Base-by-base conservation (phyloP, 1,284 basidiomycete species). In the Cutaneotrichosporon cutaneum region DNA sequence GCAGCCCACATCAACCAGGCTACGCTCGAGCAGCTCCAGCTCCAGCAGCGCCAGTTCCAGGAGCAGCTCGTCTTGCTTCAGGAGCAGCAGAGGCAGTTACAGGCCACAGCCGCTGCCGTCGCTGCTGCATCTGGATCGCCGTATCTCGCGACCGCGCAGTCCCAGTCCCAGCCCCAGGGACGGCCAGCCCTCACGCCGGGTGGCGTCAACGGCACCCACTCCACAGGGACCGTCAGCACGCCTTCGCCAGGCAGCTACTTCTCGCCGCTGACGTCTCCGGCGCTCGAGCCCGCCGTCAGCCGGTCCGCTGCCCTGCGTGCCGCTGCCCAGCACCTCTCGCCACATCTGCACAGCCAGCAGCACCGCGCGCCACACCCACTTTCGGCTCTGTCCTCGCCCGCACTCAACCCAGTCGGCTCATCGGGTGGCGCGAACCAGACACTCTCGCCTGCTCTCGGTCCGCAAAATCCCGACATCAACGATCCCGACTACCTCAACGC, bases 241-340 rank as follows among this genome's bases (percentile, higher is more conserved):
- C 70, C 68, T 33, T 71, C 66, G 2, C 72, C 74, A 0, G 82
- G 83, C 10, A 54, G 61, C 36, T 82, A 83, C 70, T 84, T 86
- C 70, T 84, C 84, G 4, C 85, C 85, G 1, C 72, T 86, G 44
- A 83, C 83, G 1, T 85, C 84, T 7, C 85, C 85, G 0, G 85
- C 85, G 0, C 77, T 86, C 6, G 80, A 81, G 44, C 83, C 84
- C 1, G 64, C 66, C 18, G 68, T 66, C 27, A 62, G 61, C 55
- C 58, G 63, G 9, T 61, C 56, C 14, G 60, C 61, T 3, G 70
- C 75, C 14, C 62, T 69, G 30, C 69, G 69, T 21, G 70, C 70
- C n/a, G 61, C 68, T 9, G 64, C 64, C 0, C 54, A 50, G 58
- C 73, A 54, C 60, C 69, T 50, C 61, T 66, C 52, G 57, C 68